phyloP scores from a whole-genome alignment of 805 yeast species.

The Barnettozyma populi region DNA sequence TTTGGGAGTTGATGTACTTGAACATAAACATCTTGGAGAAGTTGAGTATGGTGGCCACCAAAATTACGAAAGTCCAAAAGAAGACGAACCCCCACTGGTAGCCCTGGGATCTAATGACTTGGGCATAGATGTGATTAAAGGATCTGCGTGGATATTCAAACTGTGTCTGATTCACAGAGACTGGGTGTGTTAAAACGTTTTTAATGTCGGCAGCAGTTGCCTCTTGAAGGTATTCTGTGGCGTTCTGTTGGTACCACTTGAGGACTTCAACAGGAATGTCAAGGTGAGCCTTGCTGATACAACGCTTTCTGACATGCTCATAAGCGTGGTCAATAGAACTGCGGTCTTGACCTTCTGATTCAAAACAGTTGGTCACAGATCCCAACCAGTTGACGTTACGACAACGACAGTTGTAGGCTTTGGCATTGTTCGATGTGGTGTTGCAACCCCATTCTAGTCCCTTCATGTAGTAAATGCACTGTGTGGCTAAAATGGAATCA shows the following conservation, averaged over 20 bases:
- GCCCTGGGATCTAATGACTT: conserved; percentile 34
- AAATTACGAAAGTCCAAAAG: conserved; percentile 34
- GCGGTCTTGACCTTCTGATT: conserved; percentile 22
- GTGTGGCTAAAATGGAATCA: conserved; percentile 35
- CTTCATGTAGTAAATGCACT: conserved; percentile 36
- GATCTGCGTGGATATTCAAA: conserved; percentile 30
- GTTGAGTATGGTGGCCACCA: conserved; percentile 28
- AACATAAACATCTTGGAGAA: conserved; percentile 24
- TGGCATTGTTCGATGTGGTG: conserved; percentile 29
- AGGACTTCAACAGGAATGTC: conserved; percentile 31
- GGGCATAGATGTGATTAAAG: conserved; percentile 33
- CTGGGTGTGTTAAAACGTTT: conserved; percentile 27
- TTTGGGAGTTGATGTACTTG: conserved; percentile 19
- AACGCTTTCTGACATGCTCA: conserved; percentile 32
- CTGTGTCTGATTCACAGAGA: conserved; percentile 28
- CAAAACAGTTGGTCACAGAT: conserved; percentile 38
- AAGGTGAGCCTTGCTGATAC: conserved; percentile 30
- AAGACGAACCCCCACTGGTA: conserved; percentile 43
- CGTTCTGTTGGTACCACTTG: conserved; percentile 30
- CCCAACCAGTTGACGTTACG: conserved; percentile 39
- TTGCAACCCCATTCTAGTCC: conserved; percentile 40
- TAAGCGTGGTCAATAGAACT: conserved; percentile 34
- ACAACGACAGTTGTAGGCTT: conserved; percentile 36
- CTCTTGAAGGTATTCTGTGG: conserved; percentile 29
- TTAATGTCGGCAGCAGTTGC: conserved; percentile 24